These are phyloP conservation scores for Dionaea muscipula DNA, from an alignment of 179 eudicot species.

Conservation along the genomic window DNA sequence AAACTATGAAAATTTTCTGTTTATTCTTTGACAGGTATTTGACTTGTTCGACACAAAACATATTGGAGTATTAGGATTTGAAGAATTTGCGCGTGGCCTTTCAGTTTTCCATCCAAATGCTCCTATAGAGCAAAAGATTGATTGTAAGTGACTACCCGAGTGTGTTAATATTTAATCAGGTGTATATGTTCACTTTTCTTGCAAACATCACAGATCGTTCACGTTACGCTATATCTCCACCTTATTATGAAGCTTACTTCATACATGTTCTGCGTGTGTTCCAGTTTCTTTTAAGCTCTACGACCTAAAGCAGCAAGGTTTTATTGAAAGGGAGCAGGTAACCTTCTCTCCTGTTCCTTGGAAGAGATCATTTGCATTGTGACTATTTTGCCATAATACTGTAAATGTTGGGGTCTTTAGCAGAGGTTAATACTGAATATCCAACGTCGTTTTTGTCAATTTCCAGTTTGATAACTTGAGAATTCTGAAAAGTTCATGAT, in stretches of 20 bases:
- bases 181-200: too few species aligned
- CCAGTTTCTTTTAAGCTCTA: slow-evolving; percentile 93
- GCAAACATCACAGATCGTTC: too few species aligned
- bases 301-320: slow-evolving; percentile 99
- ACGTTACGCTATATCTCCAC: too few species aligned
- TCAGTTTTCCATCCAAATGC: slow-evolving; percentile 97
- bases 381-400: too few species aligned
- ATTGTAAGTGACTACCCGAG: slow-evolving; percentile 41
- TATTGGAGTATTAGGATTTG: slow-evolving; percentile 82
- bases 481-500: too few species aligned
- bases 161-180: background rate
- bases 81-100: slow-evolving; percentile 94
- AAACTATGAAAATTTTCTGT: background rate
- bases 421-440: too few species aligned
- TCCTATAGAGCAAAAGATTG: slow-evolving; percentile 87
- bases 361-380: too few species aligned
- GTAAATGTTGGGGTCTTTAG: too few species aligned
- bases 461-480: background rate
- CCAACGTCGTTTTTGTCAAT: too few species aligned
- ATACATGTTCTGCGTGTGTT: slow-evolving; percentile 6
- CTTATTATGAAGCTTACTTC: too few species aligned
- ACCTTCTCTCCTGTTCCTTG: background rate
- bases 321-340: slow-evolving; percentile 94
- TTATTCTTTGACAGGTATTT: slow-evolving; percentile 53
- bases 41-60: slow-evolving; percentile 97